Conservation (phyloP, 2,329 filamentous ascomycete genomes). For the Fusarium albosuccineum region DNA sequence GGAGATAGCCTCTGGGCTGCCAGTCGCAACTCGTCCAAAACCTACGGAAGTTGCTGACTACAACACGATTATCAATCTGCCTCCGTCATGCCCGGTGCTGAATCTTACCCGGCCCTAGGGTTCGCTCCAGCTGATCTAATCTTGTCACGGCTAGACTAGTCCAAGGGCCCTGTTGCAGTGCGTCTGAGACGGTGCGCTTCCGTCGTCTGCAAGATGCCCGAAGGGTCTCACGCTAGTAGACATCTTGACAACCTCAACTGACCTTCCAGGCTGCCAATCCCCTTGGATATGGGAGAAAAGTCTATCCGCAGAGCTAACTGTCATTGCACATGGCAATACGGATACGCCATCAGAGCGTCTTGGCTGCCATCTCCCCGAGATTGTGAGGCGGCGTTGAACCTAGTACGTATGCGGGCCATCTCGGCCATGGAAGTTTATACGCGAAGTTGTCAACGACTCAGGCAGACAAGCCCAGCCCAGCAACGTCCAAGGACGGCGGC, state of each 20-base stretch:
- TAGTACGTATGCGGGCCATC: neutral
- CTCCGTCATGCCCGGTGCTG: neutral
- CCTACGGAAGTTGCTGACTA: neutral
- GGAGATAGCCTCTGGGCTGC: conserved; percentile 2
- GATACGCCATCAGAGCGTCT: neutral
- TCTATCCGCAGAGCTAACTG: neutral
- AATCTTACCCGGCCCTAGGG: conserved; percentile 1
- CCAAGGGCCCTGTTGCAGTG: conserved; percentile 14
- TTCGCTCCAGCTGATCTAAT: conserved; percentile 6
- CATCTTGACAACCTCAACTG: neutral
- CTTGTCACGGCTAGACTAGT: conserved; percentile 4
- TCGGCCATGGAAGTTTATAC: neutral
- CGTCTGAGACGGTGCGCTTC: conserved; percentile 4
- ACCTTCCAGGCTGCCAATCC: neutral
- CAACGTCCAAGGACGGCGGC: neutral
- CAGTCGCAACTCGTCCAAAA: neutral
- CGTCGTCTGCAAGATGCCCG: conserved; percentile 18
- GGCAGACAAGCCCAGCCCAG: neutral
- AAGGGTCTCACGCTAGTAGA: conserved; percentile 12
- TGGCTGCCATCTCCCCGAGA: neutral
- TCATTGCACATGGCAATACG: conserved; percentile 12
- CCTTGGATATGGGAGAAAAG: neutral
- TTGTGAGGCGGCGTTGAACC: neutral
- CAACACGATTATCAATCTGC: conserved; percentile 8
- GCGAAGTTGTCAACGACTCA: neutral